phyloP scores from a whole-genome alignment of 164 flowering plant genomes.

The Stephania yunnanensis region DNA sequence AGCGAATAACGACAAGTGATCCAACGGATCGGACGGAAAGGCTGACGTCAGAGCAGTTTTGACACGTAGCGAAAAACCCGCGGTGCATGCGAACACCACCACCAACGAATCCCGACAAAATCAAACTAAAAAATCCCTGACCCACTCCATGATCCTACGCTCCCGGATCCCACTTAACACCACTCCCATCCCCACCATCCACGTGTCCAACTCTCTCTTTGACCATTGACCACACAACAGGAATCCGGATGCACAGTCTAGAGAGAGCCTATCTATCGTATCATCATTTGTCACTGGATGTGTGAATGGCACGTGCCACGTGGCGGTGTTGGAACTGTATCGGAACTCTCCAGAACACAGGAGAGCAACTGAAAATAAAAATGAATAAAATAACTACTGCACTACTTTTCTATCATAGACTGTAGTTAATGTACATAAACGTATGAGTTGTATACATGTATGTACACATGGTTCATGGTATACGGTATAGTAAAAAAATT shows the following conservation, averaged over 20 bases:
- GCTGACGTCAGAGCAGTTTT: neutral
- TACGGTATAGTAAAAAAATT: neutral
- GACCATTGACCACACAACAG: neutral
- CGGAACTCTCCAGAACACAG: neutral
- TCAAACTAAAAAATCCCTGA: neutral
- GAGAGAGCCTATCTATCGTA: too few relatives aligned
- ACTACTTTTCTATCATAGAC: too few relatives aligned
- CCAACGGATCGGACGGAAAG: neutral
- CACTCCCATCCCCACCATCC: neutral
- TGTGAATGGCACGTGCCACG: too few relatives aligned
- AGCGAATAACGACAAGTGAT: neutral
- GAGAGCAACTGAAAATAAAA: neutral
- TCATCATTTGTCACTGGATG: too few relatives aligned
- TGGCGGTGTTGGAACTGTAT: too few relatives aligned
- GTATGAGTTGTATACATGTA: neutral
- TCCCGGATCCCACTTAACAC: neutral
- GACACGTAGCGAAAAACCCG: neutral
- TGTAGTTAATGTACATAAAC: too few relatives aligned
- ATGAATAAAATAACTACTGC: too few relatives aligned
- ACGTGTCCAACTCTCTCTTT: neutral
- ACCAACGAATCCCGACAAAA: constrained; percentile 11
- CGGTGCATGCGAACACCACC: neutral
- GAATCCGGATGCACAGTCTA: too few relatives aligned
- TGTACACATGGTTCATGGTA: neutral
- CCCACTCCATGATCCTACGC: neutral